These are phyloP conservation scores for Tolypocladium nubicola DNA, from an alignment of 2,329 filamentous ascomycete species.

Conservation along the genomic window DNA sequence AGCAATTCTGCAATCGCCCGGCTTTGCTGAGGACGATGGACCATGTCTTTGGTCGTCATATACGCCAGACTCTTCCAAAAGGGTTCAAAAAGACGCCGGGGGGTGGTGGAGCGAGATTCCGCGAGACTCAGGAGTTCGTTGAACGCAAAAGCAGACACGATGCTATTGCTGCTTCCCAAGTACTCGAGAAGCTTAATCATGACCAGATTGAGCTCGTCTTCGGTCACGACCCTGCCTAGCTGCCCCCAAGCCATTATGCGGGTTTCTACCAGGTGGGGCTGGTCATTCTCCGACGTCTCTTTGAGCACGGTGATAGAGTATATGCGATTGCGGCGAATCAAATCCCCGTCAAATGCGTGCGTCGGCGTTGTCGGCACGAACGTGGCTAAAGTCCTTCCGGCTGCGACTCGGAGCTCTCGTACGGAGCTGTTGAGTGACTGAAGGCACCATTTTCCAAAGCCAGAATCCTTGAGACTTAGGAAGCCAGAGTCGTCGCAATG, in stretches of 20 bases:
- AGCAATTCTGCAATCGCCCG: constrained; percentile 73
- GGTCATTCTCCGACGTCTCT: constrained; percentile 58
- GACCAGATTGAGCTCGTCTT: constrained; percentile 79
- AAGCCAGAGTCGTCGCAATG: constrained; percentile 52
- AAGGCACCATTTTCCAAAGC: constrained; percentile 70
- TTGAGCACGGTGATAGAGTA: constrained; percentile 62
- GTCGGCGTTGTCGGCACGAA: constrained; percentile 41
- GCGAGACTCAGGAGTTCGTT: constrained; percentile 72
- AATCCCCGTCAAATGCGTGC: constrained; percentile 9
- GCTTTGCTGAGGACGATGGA: constrained; percentile 69
- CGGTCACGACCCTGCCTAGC: constrained; percentile 63
- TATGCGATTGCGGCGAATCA: constrained; percentile 41
- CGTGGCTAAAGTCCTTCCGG: constrained; percentile 55
- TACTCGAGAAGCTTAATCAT: constrained; percentile 78
- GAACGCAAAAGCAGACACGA: constrained; percentile 73
- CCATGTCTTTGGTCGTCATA: constrained; percentile 71
- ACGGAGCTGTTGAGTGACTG: constrained; percentile 73
- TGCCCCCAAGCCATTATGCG: constrained; percentile 81
- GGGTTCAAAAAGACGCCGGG: constrained; percentile 64
- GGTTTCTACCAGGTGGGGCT: constrained; percentile 64
- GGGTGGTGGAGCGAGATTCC: constrained; percentile 48
- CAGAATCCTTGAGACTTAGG: constrained; percentile 57
- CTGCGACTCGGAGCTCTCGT: constrained; percentile 73
- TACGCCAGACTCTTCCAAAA: constrained; percentile 85
- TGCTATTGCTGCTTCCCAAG: constrained; percentile 69